These are phyloP conservation scores for Withania somnifera DNA, from an alignment of 305 asterid genomes.

Conservation along the genomic window DNA sequence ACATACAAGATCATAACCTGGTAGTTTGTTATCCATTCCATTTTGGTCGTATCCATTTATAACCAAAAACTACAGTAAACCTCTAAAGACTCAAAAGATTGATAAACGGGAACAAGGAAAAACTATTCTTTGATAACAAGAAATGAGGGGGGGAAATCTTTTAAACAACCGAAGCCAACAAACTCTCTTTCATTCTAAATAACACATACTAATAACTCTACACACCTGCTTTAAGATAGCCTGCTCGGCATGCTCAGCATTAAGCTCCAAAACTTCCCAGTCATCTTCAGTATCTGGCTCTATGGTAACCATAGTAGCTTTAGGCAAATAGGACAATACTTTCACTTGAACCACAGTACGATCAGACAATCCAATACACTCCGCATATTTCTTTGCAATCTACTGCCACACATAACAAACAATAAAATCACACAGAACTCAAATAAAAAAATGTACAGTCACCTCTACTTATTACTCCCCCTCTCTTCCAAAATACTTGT, in stretches of 20 bases:
- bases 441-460: neutral
- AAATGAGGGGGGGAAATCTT: too few species aligned
- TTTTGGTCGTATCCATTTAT: neutral
- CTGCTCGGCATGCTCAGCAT: slow-evolving; percentile 80
- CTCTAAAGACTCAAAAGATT: neutral
- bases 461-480: neutral
- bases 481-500: too few species aligned
- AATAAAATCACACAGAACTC: neutral
- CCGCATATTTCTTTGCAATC: slow-evolving; percentile 82
- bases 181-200: neutral
- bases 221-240: slow-evolving; percentile 79
- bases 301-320: slow-evolving; percentile 66
- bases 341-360: slow-evolving; percentile 55
- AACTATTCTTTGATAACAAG: neutral
- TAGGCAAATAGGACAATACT: slow-evolving; percentile 52
- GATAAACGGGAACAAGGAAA: neutral
- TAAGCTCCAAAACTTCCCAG: slow-evolving; percentile 98
- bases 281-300: slow-evolving; percentile 98
- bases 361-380: slow-evolving; percentile 75
- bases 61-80: neutral
- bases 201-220: neutral
- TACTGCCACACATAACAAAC: slow-evolving; percentile 13
- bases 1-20: neutral
- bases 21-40: neutral
- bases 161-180: neutral